Conservation (phyloP, 345 rosid genomes). For the Gossypium mustelinum region DNA sequence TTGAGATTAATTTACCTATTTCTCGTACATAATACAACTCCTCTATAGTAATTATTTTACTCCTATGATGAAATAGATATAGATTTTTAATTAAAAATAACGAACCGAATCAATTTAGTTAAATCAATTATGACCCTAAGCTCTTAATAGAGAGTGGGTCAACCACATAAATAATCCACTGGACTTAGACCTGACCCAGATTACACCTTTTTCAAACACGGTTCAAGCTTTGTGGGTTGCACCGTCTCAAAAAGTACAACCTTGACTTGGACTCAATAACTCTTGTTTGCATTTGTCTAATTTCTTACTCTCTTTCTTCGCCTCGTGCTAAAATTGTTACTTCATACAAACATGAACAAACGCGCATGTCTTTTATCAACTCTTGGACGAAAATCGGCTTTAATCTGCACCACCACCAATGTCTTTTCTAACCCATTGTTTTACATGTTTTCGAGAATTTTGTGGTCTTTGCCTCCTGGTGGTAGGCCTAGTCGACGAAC, state of each 20-base stretch:
- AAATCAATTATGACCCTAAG: too few relatives aligned
- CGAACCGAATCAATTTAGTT: too few relatives aligned
- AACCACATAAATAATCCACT: too few relatives aligned
- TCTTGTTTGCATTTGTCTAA: background rate
- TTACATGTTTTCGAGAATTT: conserved; percentile 31
- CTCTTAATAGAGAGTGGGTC: too few relatives aligned
- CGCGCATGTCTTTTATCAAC: background rate
- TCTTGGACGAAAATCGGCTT: background rate
- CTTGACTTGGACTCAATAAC: background rate
- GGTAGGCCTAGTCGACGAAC: conserved; percentile 34
- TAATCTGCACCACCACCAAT: conserved; percentile 21
- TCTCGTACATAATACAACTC: too few relatives aligned
- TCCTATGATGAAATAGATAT: too few relatives aligned
- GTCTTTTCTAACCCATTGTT: conserved; percentile 46
- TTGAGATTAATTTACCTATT: too few relatives aligned
- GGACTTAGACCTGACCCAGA: background rate
- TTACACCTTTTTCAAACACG: background rate
- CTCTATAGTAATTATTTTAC: too few relatives aligned
- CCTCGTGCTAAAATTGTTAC: background rate
- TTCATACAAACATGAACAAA: background rate
- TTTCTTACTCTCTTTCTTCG: background rate
- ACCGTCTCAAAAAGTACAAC: background rate
- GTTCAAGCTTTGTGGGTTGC: background rate
- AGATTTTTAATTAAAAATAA: too few relatives aligned
- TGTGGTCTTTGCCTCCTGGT: conserved; percentile 25